Conservation (phyloP, 2,329 filamentous ascomycete genomes). For the Colletotrichum sansevieriae region DNA sequence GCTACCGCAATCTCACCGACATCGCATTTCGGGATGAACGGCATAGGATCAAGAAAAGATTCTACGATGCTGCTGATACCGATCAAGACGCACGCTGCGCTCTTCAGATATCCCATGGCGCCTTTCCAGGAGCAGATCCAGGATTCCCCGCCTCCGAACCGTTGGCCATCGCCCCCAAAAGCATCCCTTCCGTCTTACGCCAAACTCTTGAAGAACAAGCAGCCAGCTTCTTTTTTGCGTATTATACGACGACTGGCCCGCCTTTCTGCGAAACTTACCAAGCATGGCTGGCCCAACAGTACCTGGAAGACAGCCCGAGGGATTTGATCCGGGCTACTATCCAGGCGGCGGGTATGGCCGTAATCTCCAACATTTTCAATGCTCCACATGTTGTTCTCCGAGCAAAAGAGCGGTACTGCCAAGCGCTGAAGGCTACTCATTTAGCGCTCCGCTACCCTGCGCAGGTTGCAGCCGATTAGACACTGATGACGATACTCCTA, state of each 20-base stretch:
- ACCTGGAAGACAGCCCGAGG: slow-evolving; percentile 19
- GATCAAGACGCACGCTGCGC: background rate
- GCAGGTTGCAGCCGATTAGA: too few relatives aligned
- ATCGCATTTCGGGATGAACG: slow-evolving; percentile 47
- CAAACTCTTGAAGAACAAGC: slow-evolving; percentile 38
- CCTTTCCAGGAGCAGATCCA: background rate
- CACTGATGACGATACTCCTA: too few relatives aligned
- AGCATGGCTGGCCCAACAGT: slow-evolving; percentile 42
- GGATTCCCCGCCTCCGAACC: background rate
- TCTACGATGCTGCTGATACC: background rate
- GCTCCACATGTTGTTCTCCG: too few relatives aligned
- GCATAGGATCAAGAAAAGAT: slow-evolving; percentile 41
- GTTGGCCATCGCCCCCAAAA: background rate
- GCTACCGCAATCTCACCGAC: slow-evolving; percentile 45
- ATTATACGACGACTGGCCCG: slow-evolving; percentile 43
- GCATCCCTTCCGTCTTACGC: background rate
- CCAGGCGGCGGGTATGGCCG: slow-evolving; percentile 47
- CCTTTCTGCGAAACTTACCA: slow-evolving; percentile 41
- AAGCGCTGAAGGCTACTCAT: too few relatives aligned
- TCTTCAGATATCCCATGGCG: background rate
- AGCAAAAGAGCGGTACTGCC: too few relatives aligned
- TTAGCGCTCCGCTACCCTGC: too few relatives aligned
- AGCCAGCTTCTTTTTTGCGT: slow-evolving; percentile 45
- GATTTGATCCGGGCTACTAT: slow-evolving; percentile 42
- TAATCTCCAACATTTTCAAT: slow-evolving; percentile 44